Percentiles rank a stretch among this genome's conserved stretches.
Conservation (phyloP, 129 eudicot species). For the Escallonia herrerae region DNA sequence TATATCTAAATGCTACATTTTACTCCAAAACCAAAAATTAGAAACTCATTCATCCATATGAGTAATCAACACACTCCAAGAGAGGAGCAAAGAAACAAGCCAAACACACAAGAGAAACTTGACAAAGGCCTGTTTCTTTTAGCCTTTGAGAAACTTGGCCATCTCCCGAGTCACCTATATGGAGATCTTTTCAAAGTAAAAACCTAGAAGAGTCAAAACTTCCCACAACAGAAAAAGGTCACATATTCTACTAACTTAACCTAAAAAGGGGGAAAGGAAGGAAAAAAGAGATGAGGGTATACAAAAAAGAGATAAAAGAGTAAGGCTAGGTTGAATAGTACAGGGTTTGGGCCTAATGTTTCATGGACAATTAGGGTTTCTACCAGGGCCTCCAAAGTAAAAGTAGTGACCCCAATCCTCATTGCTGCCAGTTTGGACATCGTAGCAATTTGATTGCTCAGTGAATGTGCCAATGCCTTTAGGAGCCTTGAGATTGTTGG, state of each 20-base stretch:
- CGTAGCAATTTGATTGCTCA: constrained; percentile 85
- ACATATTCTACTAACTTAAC: constrained; percentile 14
- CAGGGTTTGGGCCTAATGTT: constrained; percentile 13
- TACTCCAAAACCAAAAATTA: constrained; percentile 10
- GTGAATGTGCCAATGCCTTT: constrained; percentile 78
- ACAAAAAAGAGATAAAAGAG: constrained; percentile 1
- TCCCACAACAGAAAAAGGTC: constrained; percentile 38
- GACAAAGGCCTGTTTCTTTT: constrained; percentile 57
- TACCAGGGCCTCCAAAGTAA: constrained; percentile 92
- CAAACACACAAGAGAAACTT: constrained; percentile 29
- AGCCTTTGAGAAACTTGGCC: constrained; percentile 56
- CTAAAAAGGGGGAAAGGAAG: constrained; percentile 26
- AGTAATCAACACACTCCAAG: constrained; percentile 27
- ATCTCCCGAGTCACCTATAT: constrained; percentile 28
- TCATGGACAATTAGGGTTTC: constrained; percentile 67
- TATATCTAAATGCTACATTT: no score
- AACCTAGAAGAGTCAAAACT: constrained; percentile 32
- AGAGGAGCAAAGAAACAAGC: constrained; percentile 26
- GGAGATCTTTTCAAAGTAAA: constrained; percentile 17
- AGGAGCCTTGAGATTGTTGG: constrained; percentile 75
- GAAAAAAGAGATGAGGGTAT: constrained; percentile 11
- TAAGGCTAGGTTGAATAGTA: constrained; percentile 24
- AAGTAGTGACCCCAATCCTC: constrained; percentile 88
- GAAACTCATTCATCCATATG: constrained; percentile 25
- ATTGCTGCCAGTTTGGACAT: constrained; percentile 74